Evolutionary conservation across 2,329 filamentous ascomycete species (phyloP).

Genomic region (Fusarium bulbicola): DNA sequence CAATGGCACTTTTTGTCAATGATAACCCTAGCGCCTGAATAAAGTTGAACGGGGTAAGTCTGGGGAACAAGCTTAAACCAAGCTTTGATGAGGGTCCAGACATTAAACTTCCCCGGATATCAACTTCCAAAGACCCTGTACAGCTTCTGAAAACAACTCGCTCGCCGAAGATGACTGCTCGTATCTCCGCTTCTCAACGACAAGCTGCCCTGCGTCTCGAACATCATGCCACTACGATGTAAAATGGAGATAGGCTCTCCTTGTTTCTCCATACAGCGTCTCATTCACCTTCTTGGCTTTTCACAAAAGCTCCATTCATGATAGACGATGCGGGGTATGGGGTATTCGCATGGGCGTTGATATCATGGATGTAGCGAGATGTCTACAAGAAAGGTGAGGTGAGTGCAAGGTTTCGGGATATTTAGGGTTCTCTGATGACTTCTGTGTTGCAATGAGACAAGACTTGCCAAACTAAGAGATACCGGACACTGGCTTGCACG

Average conservation of each 20-base stretch:
- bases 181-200: constrained; percentile 20
- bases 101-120: background rate
- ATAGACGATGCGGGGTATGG: constrained; percentile 25
- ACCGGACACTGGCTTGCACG: background rate
- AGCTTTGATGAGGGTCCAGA: constrained; percentile 5
- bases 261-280: constrained; percentile 12
- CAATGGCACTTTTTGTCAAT: background rate
- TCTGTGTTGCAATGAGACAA: background rate
- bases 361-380: background rate
- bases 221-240: constrained; percentile 13
- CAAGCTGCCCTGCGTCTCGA: background rate
- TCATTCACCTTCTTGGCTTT: constrained; percentile 18
- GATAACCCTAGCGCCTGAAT: background rate
- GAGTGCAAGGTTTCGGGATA: constrained; percentile 14
- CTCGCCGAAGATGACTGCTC: constrained; percentile 21
- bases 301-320: background rate
- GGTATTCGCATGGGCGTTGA: background rate
- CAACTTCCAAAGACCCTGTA: background rate
- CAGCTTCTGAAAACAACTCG: constrained; percentile 3
- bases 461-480: background rate
- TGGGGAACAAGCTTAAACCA: constrained; percentile 2
- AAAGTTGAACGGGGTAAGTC: constrained; percentile 7
- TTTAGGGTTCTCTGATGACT: constrained; percentile 19
- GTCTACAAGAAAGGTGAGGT: constrained; percentile 7
- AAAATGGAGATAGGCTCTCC: background rate